A percentile compares a stretch with the other conserved stretches of the same genome.
phyloP scores from a whole-genome alignment of 306 rosid genomes.

The Abrus pulchellus region DNA sequence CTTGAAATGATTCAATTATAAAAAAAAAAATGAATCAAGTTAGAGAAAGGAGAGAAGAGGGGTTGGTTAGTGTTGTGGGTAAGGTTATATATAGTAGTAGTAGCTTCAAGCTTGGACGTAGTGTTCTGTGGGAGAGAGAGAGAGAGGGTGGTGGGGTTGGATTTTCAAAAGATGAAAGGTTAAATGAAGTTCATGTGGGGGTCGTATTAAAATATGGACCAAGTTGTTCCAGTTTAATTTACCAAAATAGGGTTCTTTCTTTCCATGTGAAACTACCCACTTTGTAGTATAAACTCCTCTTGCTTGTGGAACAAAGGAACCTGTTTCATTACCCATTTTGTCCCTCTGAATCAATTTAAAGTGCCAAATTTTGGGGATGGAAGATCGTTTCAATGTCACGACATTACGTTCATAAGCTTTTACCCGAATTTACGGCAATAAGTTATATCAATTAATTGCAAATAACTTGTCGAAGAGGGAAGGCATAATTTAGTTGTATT shows the following conservation, averaged over 20 bases:
- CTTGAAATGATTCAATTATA: not conserved
- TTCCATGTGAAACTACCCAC: not conserved
- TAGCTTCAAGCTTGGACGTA: conserved; percentile 10
- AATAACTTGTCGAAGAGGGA: not conserved
- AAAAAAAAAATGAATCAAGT: not conserved
- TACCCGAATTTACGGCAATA: not conserved
- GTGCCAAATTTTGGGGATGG: not conserved
- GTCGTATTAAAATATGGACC: conserved; percentile 50
- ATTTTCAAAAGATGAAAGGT: conserved; percentile 37
- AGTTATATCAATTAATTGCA: not conserved
- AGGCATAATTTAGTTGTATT: not conserved
- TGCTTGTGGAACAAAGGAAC: conserved; percentile 37
- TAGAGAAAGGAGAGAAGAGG: not conserved
- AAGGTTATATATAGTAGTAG: conserved; percentile 43
- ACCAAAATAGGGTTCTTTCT: conserved; percentile 31
- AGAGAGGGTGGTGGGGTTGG: conserved; percentile 36
- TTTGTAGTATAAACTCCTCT: not conserved
- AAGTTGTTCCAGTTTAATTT: conserved; percentile 49
- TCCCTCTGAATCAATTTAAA: not conserved
- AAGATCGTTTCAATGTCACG: not conserved
- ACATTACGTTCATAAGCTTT: not conserved
- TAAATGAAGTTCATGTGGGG: conserved; percentile 54
- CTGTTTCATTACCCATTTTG: not conserved
- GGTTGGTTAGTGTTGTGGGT: conserved; percentile 40
- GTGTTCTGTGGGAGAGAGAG: conserved; percentile 21